Evolutionary conservation across 805 yeast species (phyloP), one percentile per base, ranked within the genome.

Genomic region (Pichia phayaonensis): DNA sequence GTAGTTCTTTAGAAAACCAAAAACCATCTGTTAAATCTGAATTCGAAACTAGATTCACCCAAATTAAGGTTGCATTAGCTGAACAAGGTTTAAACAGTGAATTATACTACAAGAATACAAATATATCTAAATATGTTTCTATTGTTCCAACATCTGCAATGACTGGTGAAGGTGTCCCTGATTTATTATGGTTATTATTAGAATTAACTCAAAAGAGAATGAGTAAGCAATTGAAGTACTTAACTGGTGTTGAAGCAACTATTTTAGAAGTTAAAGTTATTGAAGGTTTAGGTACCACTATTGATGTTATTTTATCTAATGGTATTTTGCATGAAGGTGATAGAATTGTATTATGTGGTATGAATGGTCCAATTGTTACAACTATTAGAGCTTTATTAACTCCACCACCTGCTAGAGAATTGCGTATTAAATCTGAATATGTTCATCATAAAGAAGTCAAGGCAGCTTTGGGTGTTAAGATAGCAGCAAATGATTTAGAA

Each of bases 161-260:
- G 43, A 90, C 97, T 15, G 99, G 99, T 69, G 99, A 94, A 73
- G 99, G 99, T 86, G 95, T 94, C 61, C 99, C 99, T 46, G 99
- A 94, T 81, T 78, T 94, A 73, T 80, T 94, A 65, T 90, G 97
- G 92, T 79, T 94, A 69, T 75, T 94, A 65, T 78, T 94, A 61
- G 98, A 94, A 71, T 80, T 94, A 63, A 94, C 99, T 16, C 98
- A 94, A 73, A 86, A 88, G 83, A 86, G 99, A 75, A 94, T 94
- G 99, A 87, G 97, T 57, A 90, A 90, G 70, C 97, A 92, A 76
- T 83, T 94, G 73, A 92, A 88, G 92, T 94, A 94, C 75, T 75
- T 94, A 58, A 83, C 97, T 36, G 81, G 85, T 66, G 83, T 94
- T 53, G 98, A 90, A 72, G 98, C 99, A 50, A 94, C 99, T 22